These are phyloP conservation scores for Phaffomyces antillensis DNA, from an alignment of 805 yeast genomes.

Conservation along the genomic window DNA sequence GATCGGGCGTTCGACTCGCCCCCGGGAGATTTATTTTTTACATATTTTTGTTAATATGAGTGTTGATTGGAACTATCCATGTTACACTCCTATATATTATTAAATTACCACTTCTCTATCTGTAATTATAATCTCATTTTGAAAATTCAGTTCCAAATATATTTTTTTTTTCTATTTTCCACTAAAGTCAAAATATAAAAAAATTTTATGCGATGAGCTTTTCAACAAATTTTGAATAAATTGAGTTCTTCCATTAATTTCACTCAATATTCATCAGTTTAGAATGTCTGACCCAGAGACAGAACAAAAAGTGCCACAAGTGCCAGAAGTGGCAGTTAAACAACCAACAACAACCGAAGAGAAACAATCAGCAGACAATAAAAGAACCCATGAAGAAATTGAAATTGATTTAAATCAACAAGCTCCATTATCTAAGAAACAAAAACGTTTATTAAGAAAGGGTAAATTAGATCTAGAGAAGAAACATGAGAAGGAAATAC, in stretches of 20 bases:
- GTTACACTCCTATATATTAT: too few relatives aligned
- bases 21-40: constrained; percentile 28
- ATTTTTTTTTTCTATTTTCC: too few relatives aligned
- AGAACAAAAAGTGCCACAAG: not conserved
- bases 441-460: constrained; percentile 76
- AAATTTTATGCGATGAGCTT: constrained; percentile 4
- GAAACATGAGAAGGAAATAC: constrained; percentile 34
- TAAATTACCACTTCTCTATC: too few relatives aligned
- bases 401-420: constrained; percentile 64
- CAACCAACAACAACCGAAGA: not conserved
- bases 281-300: constrained; percentile 7
- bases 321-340: not conserved
- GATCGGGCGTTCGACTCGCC: constrained; percentile 34
- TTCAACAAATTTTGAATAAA: not conserved
- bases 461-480: constrained; percentile 60
- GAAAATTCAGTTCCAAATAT: too few relatives aligned
- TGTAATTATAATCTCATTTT: too few relatives aligned
- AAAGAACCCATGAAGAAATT: constrained; percentile 33
- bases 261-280: not conserved
- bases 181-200: not conserved
- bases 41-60: too few relatives aligned
- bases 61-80: too few relatives aligned
- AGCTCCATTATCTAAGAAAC: constrained; percentile 86
- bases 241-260: not conserved
- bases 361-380: too few relatives aligned